Percentiles rank a stretch among this genome's conserved stretches.
Conservation (phyloP, 176 grass and related monocot species). For the Ananas comosus region DNA sequence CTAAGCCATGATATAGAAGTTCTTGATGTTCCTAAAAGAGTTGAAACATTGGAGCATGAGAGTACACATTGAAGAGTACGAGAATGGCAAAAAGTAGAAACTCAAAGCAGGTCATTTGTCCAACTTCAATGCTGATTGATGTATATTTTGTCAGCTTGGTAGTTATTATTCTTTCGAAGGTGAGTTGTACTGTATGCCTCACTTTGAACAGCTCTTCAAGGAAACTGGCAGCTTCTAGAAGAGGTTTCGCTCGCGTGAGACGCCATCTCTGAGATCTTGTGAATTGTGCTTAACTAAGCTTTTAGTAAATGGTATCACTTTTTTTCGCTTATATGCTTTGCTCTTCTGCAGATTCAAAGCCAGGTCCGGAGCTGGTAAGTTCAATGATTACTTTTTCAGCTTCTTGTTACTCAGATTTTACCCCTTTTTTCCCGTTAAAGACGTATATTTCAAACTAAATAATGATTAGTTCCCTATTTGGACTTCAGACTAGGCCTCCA, state of each 20-base stretch:
- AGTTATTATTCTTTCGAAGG: conserved; percentile 15
- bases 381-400: no score
- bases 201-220: conserved; percentile 22
- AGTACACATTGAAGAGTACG: no score
- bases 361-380: no score
- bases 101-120: no score
- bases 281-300: not conserved
- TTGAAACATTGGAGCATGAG: no score
- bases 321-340: not conserved
- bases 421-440: not conserved
- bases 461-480: not conserved
- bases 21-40: no score
- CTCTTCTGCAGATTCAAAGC: no score
- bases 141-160: not conserved
- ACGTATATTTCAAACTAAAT: not conserved
- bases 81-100: no score
- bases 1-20: not conserved
- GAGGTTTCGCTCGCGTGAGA: not conserved
- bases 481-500: not conserved
- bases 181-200: conserved; percentile 13
- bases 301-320: not conserved
- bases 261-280: not conserved
- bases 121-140: not conserved
- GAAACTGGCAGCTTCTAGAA: conserved; percentile 15
- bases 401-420: not conserved